These are phyloP conservation scores for Cicer chorassanicum DNA, from an alignment of 306 rosid genomes.

Conservation along the genomic window DNA sequence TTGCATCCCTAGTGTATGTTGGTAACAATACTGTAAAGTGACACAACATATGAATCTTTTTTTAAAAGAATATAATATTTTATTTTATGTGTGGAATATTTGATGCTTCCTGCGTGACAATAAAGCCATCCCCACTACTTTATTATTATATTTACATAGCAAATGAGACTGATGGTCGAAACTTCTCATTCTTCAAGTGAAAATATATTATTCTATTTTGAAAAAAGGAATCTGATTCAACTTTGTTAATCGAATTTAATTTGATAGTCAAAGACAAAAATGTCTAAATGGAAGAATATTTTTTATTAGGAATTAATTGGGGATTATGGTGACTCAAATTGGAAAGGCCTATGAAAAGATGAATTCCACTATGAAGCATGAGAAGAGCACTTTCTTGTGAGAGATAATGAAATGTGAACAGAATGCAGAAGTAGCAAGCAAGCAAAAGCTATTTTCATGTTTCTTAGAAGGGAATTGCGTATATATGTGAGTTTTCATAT, in stretches of 20 bases:
- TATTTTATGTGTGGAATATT: slow-evolving; percentile 12
- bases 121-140: slow-evolving; percentile 54
- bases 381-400: slow-evolving; percentile 19
- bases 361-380: slow-evolving; percentile 11
- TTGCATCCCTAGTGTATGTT: slow-evolving; percentile 42
- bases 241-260: background rate
- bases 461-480: slow-evolving; percentile 28
- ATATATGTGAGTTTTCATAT: background rate
- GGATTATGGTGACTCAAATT: slow-evolving; percentile 39
- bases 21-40: slow-evolving; percentile 36
- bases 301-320: background rate
- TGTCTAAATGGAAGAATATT: background rate
- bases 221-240: background rate
- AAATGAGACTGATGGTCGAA: slow-evolving; percentile 35
- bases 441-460: slow-evolving; percentile 25
- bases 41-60: slow-evolving; percentile 41
- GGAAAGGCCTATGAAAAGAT: slow-evolving; percentile 43
- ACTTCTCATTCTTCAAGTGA: background rate
- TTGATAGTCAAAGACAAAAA: background rate
- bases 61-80: slow-evolving; percentile 1
- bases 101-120: slow-evolving; percentile 53
- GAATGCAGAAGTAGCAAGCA: slow-evolving; percentile 18
- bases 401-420: slow-evolving; percentile 8
- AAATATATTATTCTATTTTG: background rate
- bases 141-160: slow-evolving; percentile 7